A percentile compares a stretch with the other conserved stretches of the same genome.
These are phyloP conservation scores for Physaria fendleri DNA, from an alignment of 345 rosid genomes.

Conservation along the genomic window DNA sequence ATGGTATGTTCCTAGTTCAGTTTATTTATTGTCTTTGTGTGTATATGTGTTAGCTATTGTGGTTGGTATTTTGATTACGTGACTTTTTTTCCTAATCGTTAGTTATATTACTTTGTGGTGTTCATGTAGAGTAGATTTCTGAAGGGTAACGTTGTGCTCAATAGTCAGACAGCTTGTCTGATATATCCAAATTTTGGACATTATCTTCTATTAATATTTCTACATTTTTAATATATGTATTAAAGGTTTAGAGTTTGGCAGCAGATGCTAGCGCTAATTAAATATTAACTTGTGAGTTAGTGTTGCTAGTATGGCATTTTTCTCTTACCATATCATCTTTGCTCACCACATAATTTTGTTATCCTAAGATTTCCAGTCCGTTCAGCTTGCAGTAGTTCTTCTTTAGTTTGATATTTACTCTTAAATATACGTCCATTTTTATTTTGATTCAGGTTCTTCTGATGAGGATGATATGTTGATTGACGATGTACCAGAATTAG, in stretches of 20 bases:
- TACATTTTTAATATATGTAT: background rate
- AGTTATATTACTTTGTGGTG: background rate
- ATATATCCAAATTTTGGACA: background rate
- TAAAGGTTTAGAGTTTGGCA: background rate
- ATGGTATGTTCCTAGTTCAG: conserved; percentile 45
- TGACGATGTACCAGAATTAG: conserved; percentile 47
- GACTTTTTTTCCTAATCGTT: background rate
- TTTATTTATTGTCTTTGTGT: background rate
- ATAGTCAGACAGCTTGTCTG: background rate
- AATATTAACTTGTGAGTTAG: background rate
- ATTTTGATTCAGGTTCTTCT: conserved; percentile 45
- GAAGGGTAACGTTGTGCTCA: background rate
- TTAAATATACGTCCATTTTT: conserved; percentile 10
- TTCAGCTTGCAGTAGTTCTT: conserved; percentile 7
- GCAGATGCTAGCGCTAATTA: background rate
- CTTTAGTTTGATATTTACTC: conserved; percentile 1
- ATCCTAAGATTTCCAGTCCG: background rate
- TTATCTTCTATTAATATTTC: background rate
- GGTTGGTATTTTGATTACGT: conserved; percentile 1
- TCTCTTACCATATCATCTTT: conserved; percentile 1
- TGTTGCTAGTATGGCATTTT: conserved; percentile 38
- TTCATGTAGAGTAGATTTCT: conserved; percentile 3
- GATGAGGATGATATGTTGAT: conserved; percentile 62
- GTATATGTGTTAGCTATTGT: background rate
- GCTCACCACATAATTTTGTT: background rate